Base-by-base conservation (phyloP, 2,329 filamentous ascomycete genomes). In the Cladosporium sp. region DNA sequence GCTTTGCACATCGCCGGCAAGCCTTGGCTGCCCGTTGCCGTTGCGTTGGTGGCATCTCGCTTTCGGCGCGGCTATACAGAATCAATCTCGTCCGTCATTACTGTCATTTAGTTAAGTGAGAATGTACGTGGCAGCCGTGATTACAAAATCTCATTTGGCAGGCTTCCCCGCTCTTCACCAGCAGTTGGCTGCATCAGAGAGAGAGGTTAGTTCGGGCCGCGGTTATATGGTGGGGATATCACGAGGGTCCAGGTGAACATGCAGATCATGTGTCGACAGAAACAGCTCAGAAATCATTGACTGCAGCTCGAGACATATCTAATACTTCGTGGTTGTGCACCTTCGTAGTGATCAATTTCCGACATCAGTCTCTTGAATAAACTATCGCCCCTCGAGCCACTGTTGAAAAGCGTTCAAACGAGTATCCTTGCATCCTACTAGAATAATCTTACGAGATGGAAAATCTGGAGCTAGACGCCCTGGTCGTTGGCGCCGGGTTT, bases 401-500 rank as follows among this genome's bases (percentile, higher is more conserved):
- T 20, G 14, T 7, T 17, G 2, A 30, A 7, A 5, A 15, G 5
- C n/a, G 17, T 9, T 28, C 15, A 3, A 4, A 43, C 17, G 14
- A 14, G 8, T 5, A 45, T 28, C 15, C 0, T 17, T 14, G n/a
- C 8, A 9, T n/a, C 15, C 30, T 34, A 11, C 30, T 34, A 2
- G 3, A 34, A 2, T 2, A 45, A 25, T n/a, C 1, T n/a, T n/a
- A 1, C 2, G 28, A 17, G 1, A 45, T 45, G 42, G 22, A 19
- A 8, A 20, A 19, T 12, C 42, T 36, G 15, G 61, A 64, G 9
- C 43, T 63, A 20, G 66, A 68, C 43, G 66, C 62, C 11, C 15
- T 67, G 9, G 56, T 67, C 12, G 71, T 77, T 2, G 75, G 75
- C 20, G 75, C 74, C 38, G 74, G 75, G 0, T 75, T 76, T 51